Evolutionary conservation across 352 stramenopile species (phyloP).

Genomic region (Phytophthora citrophthora): DNA sequence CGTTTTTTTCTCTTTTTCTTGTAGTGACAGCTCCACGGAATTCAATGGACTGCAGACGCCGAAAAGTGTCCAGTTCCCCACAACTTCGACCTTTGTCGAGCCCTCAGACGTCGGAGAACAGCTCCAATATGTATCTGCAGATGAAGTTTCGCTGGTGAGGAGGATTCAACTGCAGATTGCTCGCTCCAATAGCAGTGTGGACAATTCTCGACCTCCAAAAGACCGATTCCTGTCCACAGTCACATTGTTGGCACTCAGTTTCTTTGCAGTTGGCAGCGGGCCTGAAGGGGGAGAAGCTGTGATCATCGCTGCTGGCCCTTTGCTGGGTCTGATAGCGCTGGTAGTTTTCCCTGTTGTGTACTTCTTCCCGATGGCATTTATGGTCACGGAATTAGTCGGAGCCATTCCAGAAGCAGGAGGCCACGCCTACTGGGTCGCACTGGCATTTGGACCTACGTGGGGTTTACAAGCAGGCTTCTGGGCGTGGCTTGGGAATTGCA

Average conservation of each 20-base stretch:
- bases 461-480: slow-evolving; percentile 85
- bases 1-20: background rate
- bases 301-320: slow-evolving; percentile 51
- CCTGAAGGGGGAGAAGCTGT: slow-evolving; percentile 52
- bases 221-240: slow-evolving; percentile 42
- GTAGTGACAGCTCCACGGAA: slow-evolving; percentile 3
- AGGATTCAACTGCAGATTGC: slow-evolving; percentile 10
- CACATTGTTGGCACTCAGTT: slow-evolving; percentile 57
- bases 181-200: slow-evolving; percentile 5
- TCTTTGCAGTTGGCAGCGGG: slow-evolving; percentile 58
- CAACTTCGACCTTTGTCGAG: background rate
- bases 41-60: slow-evolving; percentile 17
- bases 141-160: slow-evolving; percentile 1
- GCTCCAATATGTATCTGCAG: slow-evolving; percentile 5
- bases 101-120: slow-evolving; percentile 1
- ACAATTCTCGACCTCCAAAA: slow-evolving; percentile 3
- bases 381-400: slow-evolving; percentile 56
- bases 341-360: slow-evolving; percentile 51
- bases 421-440: slow-evolving; percentile 72
- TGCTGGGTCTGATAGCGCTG: slow-evolving; percentile 43
- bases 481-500: slow-evolving; percentile 81
- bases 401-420: slow-evolving; percentile 55
- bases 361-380: slow-evolving; percentile 53
- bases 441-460: slow-evolving; percentile 69
- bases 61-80: slow-evolving; percentile 9